These are phyloP conservation scores for Pestalotiopsis sp. DNA, from an alignment of 2,329 filamentous ascomycete genomes.

Conservation along the genomic window DNA sequence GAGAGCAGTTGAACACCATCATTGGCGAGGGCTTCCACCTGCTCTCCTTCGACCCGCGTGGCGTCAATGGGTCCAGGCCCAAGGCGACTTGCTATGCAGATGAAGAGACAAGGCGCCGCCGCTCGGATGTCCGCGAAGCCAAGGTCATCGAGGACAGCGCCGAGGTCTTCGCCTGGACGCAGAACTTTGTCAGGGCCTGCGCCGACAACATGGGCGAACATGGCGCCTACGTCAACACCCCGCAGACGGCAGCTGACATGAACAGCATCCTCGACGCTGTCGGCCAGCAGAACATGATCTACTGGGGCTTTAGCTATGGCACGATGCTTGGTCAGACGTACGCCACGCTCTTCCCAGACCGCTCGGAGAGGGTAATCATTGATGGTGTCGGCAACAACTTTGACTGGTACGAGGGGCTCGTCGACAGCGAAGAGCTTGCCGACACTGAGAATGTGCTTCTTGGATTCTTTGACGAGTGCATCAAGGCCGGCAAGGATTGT, in stretches of 20 bases:
- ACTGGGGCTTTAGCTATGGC: constrained; percentile 27
- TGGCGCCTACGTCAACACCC: constrained; percentile 37
- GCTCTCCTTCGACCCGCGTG: constrained; percentile 45
- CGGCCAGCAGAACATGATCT: constrained; percentile 48
- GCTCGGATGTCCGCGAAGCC: constrained; percentile 13
- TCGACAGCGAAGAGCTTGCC: constrained; percentile 38
- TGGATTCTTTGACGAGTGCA: constrained; percentile 47
- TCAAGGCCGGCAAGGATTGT: constrained; percentile 48
- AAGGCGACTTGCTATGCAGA: constrained; percentile 39
- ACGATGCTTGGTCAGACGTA: constrained; percentile 28
- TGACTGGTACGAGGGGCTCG: constrained; percentile 33
- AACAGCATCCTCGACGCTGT: constrained; percentile 48
- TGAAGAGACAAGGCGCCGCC: neutral
- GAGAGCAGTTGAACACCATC: constrained; percentile 36
- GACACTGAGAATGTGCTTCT: constrained; percentile 44
- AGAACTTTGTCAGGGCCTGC: constrained; percentile 5
- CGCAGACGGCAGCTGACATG: constrained; percentile 51
- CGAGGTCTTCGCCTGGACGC: constrained; percentile 27
- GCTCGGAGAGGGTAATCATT: constrained; percentile 25
- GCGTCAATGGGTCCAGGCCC: constrained; percentile 41
- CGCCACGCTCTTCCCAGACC: constrained; percentile 27
- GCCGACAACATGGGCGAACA: constrained; percentile 12
- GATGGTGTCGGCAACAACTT: constrained; percentile 14
- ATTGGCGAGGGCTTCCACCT: constrained; percentile 38
- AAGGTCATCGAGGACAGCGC: constrained; percentile 24